Percentiles rank a stretch among this genome's conserved stretches.
Evolutionary conservation across 192 early-diverging fungal species (phyloP).

Genomic region (Coemansia sp.): DNA sequence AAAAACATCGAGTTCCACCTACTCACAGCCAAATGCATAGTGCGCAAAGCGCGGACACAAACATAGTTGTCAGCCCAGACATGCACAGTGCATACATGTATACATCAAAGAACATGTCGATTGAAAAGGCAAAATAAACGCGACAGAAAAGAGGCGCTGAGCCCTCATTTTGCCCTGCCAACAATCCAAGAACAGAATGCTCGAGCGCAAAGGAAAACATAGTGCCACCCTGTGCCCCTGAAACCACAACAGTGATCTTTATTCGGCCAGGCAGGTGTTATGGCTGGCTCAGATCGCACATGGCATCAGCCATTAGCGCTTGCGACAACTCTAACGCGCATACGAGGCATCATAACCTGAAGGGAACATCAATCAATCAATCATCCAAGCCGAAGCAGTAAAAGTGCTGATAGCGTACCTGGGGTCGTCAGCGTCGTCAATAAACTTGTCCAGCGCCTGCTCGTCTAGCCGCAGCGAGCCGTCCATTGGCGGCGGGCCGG

Average conservation of each 20-base stretch:
- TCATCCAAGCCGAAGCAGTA: constrained; percentile 2
- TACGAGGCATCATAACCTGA: neutral
- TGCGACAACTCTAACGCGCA: neutral
- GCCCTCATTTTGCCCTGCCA: neutral
- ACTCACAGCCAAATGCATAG: constrained; percentile 1
- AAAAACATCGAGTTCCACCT: constrained; percentile 55
- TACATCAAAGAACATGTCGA: neutral
- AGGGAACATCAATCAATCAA: neutral
- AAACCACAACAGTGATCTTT: constrained; percentile 11
- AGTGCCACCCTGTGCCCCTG: constrained; percentile 1
- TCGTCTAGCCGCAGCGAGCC: constrained; percentile 48
- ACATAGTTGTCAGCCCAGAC: constrained; percentile 1
- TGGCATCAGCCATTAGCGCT: neutral
- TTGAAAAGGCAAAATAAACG: neutral
- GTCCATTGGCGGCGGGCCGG: constrained; percentile 54
- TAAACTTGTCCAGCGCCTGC: constrained; percentile 46
- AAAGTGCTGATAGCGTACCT: constrained; percentile 23
- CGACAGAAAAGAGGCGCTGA: neutral
- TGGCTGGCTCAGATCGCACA: too few relatives aligned
- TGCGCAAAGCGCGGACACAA: too few relatives aligned
- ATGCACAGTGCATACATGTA: neutral
- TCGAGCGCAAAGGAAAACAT: constrained; percentile 10
- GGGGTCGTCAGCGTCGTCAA: constrained; percentile 51
- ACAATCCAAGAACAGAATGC: constrained; percentile 4
- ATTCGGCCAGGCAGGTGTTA: too few relatives aligned